Base-by-base conservation (phyloP, 2,329 filamentous ascomycete species). In the Talaromyces islandicus region DNA sequence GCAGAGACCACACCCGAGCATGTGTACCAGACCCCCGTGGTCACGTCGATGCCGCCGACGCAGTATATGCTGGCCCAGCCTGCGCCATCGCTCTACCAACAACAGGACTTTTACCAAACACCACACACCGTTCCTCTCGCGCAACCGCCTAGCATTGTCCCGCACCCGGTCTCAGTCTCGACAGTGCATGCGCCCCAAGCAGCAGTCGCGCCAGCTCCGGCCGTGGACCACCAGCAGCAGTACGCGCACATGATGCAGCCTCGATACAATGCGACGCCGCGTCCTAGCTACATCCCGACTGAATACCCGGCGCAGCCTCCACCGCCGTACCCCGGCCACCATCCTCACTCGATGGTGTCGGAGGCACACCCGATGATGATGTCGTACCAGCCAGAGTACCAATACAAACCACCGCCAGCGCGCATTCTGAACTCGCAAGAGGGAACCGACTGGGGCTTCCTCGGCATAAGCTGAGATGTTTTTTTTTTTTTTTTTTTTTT, bases 361-460 rank as follows among this genome's bases (percentile, higher is more conserved):
- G 68, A 70, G 7, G 66, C 21, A 68, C 70, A 51, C 64, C 71
- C 12, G 12, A 66, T 73, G 57, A 71, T 74, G 66, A 64, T 71
- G 54, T 65, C 69, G 48, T 74, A 73, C 60, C 65, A 70, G 59
- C 66, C 68, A 27, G 68, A 68, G 63, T 70, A 68, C 60, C 66
- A 71, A 59, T 74, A 70, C 59, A 75, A 75, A 62, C 61, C 67
- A 24, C 63, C 68, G 66, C 30, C 55, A 11, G 60, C 68, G 52
- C 70, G 71, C 55, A 67, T 75, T 30, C 65, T 75, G 60, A 71
- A 73, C 57, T 72, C 73, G 64, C 68, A 72, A 59, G 73, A 75
- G 62, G 73, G 73, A 62, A 75, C 73, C 56, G 73, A 75, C 67
- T 75, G 73, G 73, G 66, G 68, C 7, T 75, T 75, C 65, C 64